Evolutionary conservation across 768 basidiomycete species (phyloP).

Genomic region (Stropharia rugosoannulata): DNA sequence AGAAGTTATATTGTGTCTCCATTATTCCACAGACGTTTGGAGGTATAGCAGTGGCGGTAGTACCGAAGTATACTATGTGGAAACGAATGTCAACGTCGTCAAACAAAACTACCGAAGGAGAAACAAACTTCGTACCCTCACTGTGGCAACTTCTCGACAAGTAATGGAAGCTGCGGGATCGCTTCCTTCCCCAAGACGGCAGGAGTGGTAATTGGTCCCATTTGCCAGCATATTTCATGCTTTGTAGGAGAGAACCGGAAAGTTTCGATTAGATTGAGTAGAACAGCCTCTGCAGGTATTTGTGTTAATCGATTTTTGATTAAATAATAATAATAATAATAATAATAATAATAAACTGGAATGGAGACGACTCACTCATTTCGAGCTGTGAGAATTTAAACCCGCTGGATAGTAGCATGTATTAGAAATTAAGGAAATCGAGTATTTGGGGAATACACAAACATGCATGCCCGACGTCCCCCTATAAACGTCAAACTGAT

Average conservation of each 20-base stretch:
- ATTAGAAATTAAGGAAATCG: not conserved
- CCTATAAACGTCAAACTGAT: conserved; percentile 8
- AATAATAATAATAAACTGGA: too few species aligned
- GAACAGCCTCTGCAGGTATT: conserved; percentile 3
- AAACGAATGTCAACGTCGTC: too few species aligned
- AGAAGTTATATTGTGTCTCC: too few species aligned
- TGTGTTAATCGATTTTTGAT: not conserved
- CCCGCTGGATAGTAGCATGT: not conserved
- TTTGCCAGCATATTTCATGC: conserved; percentile 28
- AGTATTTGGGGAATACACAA: not conserved
- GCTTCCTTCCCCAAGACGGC: conserved; percentile 10
- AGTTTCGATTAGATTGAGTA: conserved; percentile 6
- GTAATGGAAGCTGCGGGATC: conserved; percentile 13
- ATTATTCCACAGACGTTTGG: too few species aligned
- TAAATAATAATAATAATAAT: too few species aligned
- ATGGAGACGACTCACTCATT: conserved; percentile 2
- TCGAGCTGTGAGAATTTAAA: conserved; percentile 2
- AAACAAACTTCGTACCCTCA: too few species aligned
- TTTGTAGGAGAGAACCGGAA: conserved; percentile 8
- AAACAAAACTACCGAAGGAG: too few species aligned
- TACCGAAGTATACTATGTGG: too few species aligned
- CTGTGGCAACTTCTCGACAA: conserved; percentile 1
- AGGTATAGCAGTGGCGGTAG: too few species aligned
- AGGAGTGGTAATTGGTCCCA: conserved; percentile 23
- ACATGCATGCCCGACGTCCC: conserved; percentile 10